Conservation (phyloP, 73 alveolate species). For the Tetrahymena thermophila region DNA sequence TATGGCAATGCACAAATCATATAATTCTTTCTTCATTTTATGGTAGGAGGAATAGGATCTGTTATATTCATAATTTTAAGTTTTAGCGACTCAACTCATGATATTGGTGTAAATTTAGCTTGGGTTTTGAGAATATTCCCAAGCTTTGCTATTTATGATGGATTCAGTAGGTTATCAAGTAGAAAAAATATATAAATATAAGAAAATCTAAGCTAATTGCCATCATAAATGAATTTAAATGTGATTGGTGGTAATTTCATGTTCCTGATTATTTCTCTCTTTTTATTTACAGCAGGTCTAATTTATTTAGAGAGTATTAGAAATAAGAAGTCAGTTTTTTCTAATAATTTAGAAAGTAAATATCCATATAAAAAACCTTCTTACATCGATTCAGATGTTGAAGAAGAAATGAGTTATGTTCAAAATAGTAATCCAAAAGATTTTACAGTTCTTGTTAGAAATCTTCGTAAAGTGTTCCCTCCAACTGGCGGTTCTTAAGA, state of each 20-base stretch:
- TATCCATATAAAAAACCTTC: slow-evolving; percentile 12
- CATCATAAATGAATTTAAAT: slow-evolving; percentile 11
- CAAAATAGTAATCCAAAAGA: slow-evolving; percentile 45
- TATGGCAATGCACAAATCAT: slow-evolving; percentile 50
- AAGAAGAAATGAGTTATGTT: slow-evolving; percentile 15
- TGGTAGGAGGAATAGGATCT: slow-evolving; percentile 48
- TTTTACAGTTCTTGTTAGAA: slow-evolving; percentile 43
- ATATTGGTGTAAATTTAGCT: background rate
- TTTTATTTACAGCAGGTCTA: slow-evolving; percentile 2
- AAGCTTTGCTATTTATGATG: background rate
- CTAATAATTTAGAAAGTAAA: slow-evolving; percentile 1
- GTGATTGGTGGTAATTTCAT: slow-evolving; percentile 42
- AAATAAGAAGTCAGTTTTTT: slow-evolving; percentile 14
- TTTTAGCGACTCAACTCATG: slow-evolving; percentile 5
- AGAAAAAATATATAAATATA: background rate
- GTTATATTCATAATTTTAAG: slow-evolving; percentile 17
- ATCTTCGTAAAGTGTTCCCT: slow-evolving; percentile 53
- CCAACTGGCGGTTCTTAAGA: slow-evolving; percentile 10
- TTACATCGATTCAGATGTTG: slow-evolving; percentile 45
- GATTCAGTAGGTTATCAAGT: background rate
- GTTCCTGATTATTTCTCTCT: slow-evolving; percentile 7
- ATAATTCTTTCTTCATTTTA: slow-evolving; percentile 33
- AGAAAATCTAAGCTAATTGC: slow-evolving; percentile 4
- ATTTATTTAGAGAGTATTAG: slow-evolving; percentile 22
- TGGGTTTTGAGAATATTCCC: slow-evolving; percentile 37